Conservation (phyloP, 179 eudicot species). For the Beta macrorhiza region DNA sequence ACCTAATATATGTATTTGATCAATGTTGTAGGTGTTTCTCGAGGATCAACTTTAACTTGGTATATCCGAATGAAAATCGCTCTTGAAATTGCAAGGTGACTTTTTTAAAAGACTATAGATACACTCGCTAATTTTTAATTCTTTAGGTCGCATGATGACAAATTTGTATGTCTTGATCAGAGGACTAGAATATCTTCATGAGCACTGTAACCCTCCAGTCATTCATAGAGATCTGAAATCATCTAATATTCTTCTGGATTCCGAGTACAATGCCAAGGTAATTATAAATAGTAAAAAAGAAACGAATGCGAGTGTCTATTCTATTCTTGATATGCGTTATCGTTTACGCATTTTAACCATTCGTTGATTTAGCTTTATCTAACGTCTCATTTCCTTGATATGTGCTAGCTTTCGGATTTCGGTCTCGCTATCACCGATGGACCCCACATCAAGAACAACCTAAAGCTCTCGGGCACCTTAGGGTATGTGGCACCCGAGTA, state of each 20-base stretch:
- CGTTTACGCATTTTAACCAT: neutral
- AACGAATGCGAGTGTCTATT: neutral
- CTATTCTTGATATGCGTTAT: neutral
- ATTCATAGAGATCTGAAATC: conserved; percentile 65
- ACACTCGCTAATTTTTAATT: neutral
- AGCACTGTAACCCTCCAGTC: conserved; percentile 58
- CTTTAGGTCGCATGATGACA: conserved; percentile 9
- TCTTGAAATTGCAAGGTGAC: conserved; percentile 61
- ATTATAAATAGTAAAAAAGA: neutral
- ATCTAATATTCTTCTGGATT: conserved; percentile 60
- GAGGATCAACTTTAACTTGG: conserved; percentile 73
- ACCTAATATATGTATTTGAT: conserved; percentile 14
- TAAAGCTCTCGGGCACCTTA: conserved; percentile 83
- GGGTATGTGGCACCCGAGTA: conserved; percentile 97
- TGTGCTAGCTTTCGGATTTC: conserved; percentile 73
- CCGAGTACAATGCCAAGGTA: conserved; percentile 62
- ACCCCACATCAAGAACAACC: conserved; percentile 49
- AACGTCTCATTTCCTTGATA: neutral
- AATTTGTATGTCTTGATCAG: conserved; percentile 39
- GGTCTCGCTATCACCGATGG: conserved; percentile 76
- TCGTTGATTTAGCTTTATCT: conserved; percentile 9
- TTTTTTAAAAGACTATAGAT: neutral
- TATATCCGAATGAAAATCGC: conserved; percentile 55
- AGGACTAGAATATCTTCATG: conserved; percentile 75
- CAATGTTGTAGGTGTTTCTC: conserved; percentile 56